Conservation (phyloP, 345 rosid genomes). For the Excoecaria cochinchinensis region DNA sequence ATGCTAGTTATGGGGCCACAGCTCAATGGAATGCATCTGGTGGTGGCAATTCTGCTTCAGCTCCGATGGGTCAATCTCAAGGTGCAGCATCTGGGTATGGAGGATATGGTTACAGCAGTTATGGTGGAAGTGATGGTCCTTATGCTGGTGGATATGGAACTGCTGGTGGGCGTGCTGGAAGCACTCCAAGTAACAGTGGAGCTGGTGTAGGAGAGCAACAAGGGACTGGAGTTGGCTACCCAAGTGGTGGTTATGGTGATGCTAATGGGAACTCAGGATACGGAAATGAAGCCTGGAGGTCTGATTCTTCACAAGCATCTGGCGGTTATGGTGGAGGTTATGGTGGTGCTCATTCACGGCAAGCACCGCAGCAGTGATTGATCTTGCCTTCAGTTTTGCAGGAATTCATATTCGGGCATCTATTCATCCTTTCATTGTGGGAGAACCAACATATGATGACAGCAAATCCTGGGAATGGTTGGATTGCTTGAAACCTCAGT, state of each 20-base stretch:
- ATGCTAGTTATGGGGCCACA: slow-evolving; percentile 24
- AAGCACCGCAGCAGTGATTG: slow-evolving; percentile 27
- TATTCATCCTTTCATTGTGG: neutral
- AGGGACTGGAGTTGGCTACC: neutral
- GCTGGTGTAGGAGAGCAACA: slow-evolving; percentile 26
- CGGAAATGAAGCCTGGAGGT: slow-evolving; percentile 25
- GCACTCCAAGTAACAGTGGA: slow-evolving; percentile 16
- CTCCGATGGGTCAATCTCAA: slow-evolving; percentile 21
- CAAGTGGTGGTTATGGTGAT: slow-evolving; percentile 28
- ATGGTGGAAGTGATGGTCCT: slow-evolving; percentile 35
- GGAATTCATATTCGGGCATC: slow-evolving; percentile 10
- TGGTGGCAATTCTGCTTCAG: slow-evolving; percentile 22
- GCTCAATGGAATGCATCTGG: slow-evolving; percentile 24
- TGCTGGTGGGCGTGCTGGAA: slow-evolving; percentile 27
- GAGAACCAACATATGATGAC: slow-evolving; percentile 2
- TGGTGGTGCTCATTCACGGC: slow-evolving; percentile 26
- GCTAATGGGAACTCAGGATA: slow-evolving; percentile 33
- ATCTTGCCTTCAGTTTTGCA: slow-evolving; percentile 10
- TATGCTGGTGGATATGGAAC: slow-evolving; percentile 32
- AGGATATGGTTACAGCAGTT: slow-evolving; percentile 34
- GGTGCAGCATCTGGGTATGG: slow-evolving; percentile 33
- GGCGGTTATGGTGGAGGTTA: slow-evolving; percentile 32
- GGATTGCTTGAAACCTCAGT: slow-evolving; percentile 34
- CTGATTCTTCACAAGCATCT: slow-evolving; percentile 31
- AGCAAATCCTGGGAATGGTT: slow-evolving; percentile 31